A percentile compares a stretch with the other conserved stretches of the same genome.
phyloP scores from a whole-genome alignment of 2,329 filamentous ascomycete genomes.

The Lanzia echinophila region DNA sequence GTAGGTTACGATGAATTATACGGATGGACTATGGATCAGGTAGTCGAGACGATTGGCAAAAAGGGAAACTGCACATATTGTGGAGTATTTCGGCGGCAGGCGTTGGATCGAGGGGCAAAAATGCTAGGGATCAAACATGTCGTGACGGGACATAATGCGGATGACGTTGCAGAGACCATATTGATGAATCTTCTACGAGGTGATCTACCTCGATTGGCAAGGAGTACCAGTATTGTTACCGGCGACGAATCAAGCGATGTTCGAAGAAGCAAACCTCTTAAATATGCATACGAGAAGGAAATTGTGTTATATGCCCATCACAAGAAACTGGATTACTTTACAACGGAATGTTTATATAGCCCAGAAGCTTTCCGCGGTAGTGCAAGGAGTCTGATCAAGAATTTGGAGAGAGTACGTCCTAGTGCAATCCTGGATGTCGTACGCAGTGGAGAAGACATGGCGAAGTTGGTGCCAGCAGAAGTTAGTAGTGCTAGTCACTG shows the following conservation, averaged over 20 bases:
- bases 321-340: slow-evolving; percentile 96
- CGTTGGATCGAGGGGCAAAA: slow-evolving; percentile 85
- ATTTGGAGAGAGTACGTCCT: slow-evolving; percentile 83
- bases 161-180: slow-evolving; percentile 94
- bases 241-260: slow-evolving; percentile 74
- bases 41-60: slow-evolving; percentile 92
- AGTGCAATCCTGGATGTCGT: slow-evolving; percentile 95
- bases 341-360: slow-evolving; percentile 96
- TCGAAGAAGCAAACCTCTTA: slow-evolving; percentile 91
- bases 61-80: slow-evolving; percentile 99
- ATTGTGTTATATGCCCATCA: slow-evolving; percentile 97
- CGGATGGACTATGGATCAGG: slow-evolving; percentile 99
- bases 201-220: slow-evolving; percentile 77
- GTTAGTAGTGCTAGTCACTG: slow-evolving; percentile 42
- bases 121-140: slow-evolving; percentile 85
- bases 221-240: slow-evolving; percentile 86
- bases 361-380: slow-evolving; percentile 94
- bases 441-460: slow-evolving; percentile 93
- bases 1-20: slow-evolving; percentile 92
- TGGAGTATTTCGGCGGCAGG: slow-evolving; percentile 90
- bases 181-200: slow-evolving; percentile 94
- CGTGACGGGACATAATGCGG: slow-evolving; percentile 94
- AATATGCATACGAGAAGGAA: slow-evolving; percentile 98
- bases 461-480: slow-evolving; percentile 66
- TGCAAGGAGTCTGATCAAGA: slow-evolving; percentile 88